These are phyloP conservation scores for Metschnikowia bowlesiae DNA, from an alignment of 805 yeast species.

Conservation along the genomic window DNA sequence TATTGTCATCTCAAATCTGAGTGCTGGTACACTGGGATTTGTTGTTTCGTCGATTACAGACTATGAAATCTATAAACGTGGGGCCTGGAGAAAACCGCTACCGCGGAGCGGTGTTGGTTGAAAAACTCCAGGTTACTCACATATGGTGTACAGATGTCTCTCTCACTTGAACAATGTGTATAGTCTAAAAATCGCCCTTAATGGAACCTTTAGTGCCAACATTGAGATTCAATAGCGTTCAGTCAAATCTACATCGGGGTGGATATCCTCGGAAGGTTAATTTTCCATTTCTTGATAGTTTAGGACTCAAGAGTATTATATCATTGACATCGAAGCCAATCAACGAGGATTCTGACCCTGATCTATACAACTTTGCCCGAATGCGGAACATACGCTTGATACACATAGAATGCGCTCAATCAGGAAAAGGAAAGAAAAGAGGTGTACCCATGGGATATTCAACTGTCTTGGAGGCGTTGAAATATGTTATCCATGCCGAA, in stretches of 20 bases:
- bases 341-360: slow-evolving; percentile 46
- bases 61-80: too few species aligned
- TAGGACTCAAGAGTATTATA: slow-evolving; percentile 65
- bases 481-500: slow-evolving; percentile 52
- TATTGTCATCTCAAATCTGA: too few species aligned
- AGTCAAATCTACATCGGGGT: slow-evolving; percentile 72
- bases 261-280: slow-evolving; percentile 81
- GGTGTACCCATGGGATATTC: slow-evolving; percentile 75
- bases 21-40: too few species aligned
- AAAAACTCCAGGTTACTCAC: too few species aligned
- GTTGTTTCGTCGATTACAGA: too few species aligned
- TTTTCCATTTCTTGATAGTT: slow-evolving; percentile 58
- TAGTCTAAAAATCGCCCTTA: background rate
- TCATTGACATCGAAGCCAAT: slow-evolving; percentile 79
- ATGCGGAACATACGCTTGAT: slow-evolving; percentile 53
- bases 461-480: slow-evolving; percentile 57
- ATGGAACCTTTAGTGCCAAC: slow-evolving; percentile 57
- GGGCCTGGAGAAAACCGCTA: too few species aligned
- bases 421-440: slow-evolving; percentile 76
- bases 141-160: too few species aligned
- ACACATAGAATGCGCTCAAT: slow-evolving; percentile 63
- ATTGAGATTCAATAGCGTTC: slow-evolving; percentile 67
- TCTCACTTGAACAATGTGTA: too few species aligned
- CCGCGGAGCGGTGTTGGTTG: too few species aligned
- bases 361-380: slow-evolving; percentile 48